Conservation (phyloP, 495 filamentous ascomycete genomes). For the Penicillium cataractarum region DNA sequence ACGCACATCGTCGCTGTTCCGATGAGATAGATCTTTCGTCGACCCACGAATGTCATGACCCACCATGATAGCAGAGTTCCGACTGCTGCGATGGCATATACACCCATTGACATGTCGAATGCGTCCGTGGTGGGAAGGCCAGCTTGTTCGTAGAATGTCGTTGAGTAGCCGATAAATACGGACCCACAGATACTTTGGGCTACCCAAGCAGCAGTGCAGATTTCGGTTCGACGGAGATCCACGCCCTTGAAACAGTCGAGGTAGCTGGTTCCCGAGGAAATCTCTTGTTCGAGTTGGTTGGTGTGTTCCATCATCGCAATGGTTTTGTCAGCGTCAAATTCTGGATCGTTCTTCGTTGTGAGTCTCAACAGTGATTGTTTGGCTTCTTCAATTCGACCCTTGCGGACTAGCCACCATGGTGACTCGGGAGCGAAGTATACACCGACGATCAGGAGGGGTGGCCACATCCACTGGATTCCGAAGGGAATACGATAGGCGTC, state of each 20-base stretch:
- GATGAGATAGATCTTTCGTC: conserved; percentile 67
- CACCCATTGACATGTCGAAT: conserved; percentile 42
- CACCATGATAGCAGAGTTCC: conserved; percentile 71
- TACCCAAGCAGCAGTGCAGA: conserved; percentile 73
- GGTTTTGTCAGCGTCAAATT: conserved; percentile 70
- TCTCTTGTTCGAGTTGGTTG: conserved; percentile 67
- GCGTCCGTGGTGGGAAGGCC: conserved; percentile 58
- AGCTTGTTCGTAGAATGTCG: conserved; percentile 72
- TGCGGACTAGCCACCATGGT: conserved; percentile 83
- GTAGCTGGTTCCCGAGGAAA: conserved; percentile 64
- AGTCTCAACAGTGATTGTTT: conserved; percentile 65
- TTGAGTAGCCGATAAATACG: conserved; percentile 74
- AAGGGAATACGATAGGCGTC: conserved; percentile 74
- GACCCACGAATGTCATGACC: conserved; percentile 66
- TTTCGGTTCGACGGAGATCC: conserved; percentile 71
- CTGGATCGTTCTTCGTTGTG: conserved; percentile 52
- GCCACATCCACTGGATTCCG: conserved; percentile 85
- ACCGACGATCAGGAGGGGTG: conserved; percentile 70
- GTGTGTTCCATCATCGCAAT: conserved; percentile 83
- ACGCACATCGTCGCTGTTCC: conserved; percentile 35
- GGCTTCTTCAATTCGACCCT: conserved; percentile 67
- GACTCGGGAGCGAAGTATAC: conserved; percentile 74
- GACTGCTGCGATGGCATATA: conserved; percentile 34
- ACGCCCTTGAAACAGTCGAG: conserved; percentile 72
- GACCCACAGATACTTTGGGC: conserved; percentile 77